Evolutionary conservation across 1,139 yeast species (phyloP), one percentile per base, ranked within the genome.

Genomic region (Citeromyces siamensis): DNA sequence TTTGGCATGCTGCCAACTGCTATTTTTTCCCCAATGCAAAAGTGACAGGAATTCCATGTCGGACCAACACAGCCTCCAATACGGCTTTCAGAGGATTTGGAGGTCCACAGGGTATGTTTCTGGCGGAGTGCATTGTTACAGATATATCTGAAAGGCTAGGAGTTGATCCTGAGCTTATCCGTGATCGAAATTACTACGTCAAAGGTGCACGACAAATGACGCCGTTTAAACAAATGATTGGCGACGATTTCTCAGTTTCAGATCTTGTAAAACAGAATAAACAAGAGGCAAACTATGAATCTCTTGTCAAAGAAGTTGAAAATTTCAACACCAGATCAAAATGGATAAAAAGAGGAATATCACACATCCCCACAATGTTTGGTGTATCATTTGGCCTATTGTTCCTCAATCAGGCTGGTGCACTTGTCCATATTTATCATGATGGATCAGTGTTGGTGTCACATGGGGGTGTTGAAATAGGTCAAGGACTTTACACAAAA

Each of bases 391-490:
- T 64, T 43, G 69, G 69, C 22, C 68, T 62, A 13, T 43, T 54
- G 19, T 61, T 59, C 38, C 45, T 64, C 39, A 64, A 64, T 45
- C 70, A 65, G 43, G 70, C 65, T 10, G 68, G 67, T 33, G 70
- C 70, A 1, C 50, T 64, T 28, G 58, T 64, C 9, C 66, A 64
- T 40, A 61, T 64, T 33, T 64, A 64, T 42, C 60, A 59, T 34
- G 70, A 64, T 44, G 70, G 70, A 2, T 60, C 67, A 16, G 52
- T 64, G 17, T 46, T 64, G 20, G 48, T 64, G 14, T 51, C 68
- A 6, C 68, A 64, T 35, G 70, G 69, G 34, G 70, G 70, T 37
- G 64, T 64, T n/a, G 70, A 64, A 41, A 64, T 64, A 56, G 70
- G 70, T 18, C 70, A 64, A 44, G 70, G 70, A n/a, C 46, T 64